Evolutionary conservation across 2,329 filamentous ascomycete genomes (phyloP).

Genomic region (Thelonectria discophora): DNA sequence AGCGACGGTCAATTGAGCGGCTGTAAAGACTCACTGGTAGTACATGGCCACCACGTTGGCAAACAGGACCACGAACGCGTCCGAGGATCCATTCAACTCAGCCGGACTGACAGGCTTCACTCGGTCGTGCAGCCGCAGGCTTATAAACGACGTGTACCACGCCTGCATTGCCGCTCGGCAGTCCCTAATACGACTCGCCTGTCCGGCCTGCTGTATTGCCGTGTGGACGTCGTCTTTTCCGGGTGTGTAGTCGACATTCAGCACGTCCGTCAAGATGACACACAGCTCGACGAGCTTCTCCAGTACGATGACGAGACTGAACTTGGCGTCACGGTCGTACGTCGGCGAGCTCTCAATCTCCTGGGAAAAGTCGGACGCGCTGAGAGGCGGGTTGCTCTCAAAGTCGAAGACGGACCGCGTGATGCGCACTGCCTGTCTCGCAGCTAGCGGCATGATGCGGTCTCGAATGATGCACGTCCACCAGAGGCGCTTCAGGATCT

Average conservation of each 20-base stretch:
- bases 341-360: slow-evolving; percentile 8
- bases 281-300: slow-evolving; percentile 13
- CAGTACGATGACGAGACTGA: background rate
- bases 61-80: slow-evolving; percentile 9
- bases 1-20: background rate
- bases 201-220: slow-evolving; percentile 11
- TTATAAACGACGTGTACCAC: slow-evolving; percentile 5
- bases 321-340: slow-evolving; percentile 10
- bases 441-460: slow-evolving; percentile 8
- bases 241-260: background rate
- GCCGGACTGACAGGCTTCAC: background rate
- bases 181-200: slow-evolving; percentile 10
- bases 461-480: slow-evolving; percentile 26
- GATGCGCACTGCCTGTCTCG: slow-evolving; percentile 8
- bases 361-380: slow-evolving; percentile 8
- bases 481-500: slow-evolving; percentile 17
- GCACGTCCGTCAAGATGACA: slow-evolving; percentile 15
- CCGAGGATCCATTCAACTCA: background rate
- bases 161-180: slow-evolving; percentile 5
- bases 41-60: slow-evolving; percentile 20
- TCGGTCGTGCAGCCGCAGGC: background rate
- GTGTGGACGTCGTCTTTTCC: background rate
- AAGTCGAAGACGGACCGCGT: slow-evolving; percentile 15
- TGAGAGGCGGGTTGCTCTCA: slow-evolving; percentile 1
- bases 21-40: slow-evolving; percentile 14